Evolutionary conservation across 2,329 filamentous ascomycete genomes (phyloP), one percentile per base, ranked within the genome.

Genomic region (Colletotrichum godetiae): DNA sequence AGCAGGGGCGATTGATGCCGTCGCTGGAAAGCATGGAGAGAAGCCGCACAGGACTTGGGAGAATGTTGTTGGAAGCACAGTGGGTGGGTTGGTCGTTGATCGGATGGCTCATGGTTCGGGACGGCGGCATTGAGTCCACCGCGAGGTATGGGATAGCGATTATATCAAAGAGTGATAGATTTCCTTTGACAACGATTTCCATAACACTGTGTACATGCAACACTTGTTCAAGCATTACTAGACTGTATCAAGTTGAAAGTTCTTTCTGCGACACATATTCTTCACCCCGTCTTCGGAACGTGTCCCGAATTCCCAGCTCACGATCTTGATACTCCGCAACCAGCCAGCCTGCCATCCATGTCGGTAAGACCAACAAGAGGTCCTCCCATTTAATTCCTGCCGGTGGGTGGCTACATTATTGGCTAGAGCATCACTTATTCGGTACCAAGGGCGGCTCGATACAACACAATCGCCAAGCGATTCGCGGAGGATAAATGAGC

Each of bases 21-120:
- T 73, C 15, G 60, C 60, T 3, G 46, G 49, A 2, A 70, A 31
- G 67, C 35, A 73, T 3, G 46, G 52, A 2, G 60, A 60, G 27
- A 73, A 73, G 19, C 46, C 60, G 11, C 33, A 56, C 29, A 70
- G 62, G n/a, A 70, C 42, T 3, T 66, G 33, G 60, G 67, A 73
- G 5, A 49, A 70, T 13, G 42, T 73, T 15, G 56, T 70, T 4
- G 70, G 67, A 7, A 64, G 59, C 7, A 70, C 66, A 0, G 67
- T 70, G 0, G 70, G 65, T 3, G 70, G 70, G 7, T 4, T 73
- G 5, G 56, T 65, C 1, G 27, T 73, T 12, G 52, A 73, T 15
- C 70, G 70, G 0, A 22, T 73, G n/a, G 67, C 67, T 5, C 61
- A 73, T 31, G 67, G 70, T 10, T 60, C 70, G 5, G 12, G 53